Evolutionary conservation across 1,139 yeast species (phyloP), one percentile per base, ranked within the genome.

Genomic region (Yueomyces sp.): DNA sequence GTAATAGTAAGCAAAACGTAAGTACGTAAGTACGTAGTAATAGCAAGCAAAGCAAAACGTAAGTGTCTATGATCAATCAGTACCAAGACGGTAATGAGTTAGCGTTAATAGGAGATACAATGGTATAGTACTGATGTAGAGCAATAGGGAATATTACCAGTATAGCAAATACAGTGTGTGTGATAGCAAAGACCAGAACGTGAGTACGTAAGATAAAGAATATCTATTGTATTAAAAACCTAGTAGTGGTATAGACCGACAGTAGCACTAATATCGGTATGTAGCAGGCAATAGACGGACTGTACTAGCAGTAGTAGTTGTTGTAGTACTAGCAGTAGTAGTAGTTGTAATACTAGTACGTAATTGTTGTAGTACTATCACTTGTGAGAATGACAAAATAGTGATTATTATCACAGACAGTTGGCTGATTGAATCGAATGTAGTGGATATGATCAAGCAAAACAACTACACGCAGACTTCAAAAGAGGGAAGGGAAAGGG

Each of bases 281-380:
- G 19, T 19, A 19, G 19, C 19, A 19, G 19, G 19, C 19, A 19
- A 19, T 19, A 19, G 19, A 19, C 19, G 19, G 19, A 19, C 19
- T 19, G 19, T 19, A 19, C 19, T 19, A 19, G 19, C 19, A 19
- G 19, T 19, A 19, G 46, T 33, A 39, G 38, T 38, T 40, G 45
- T 36, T 43, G 43, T 36, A 25, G 37, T 3, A 19, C 8, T 39
- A 39, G 44, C 12, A 41, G 44, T 39, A 45, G 46, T 33, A 37
- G 41, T 28, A 41, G 43, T 32, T 44, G 46, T 32, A 42, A 44
- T 30, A 43, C 51, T 36, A 38, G 44, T 31, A 39, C 44, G 41
- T 25, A 26, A 36, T 25, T 39, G 43, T 26, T 39, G 46, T 36
- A 41, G 47, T 27, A 39, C 40, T 39, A 39, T 31, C 37, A 40